A percentile compares a stretch with the other conserved stretches of the same genome.
These are phyloP conservation scores for Acidomyces sp. DNA, from an alignment of 495 filamentous ascomycete genomes.

Conservation along the genomic window DNA sequence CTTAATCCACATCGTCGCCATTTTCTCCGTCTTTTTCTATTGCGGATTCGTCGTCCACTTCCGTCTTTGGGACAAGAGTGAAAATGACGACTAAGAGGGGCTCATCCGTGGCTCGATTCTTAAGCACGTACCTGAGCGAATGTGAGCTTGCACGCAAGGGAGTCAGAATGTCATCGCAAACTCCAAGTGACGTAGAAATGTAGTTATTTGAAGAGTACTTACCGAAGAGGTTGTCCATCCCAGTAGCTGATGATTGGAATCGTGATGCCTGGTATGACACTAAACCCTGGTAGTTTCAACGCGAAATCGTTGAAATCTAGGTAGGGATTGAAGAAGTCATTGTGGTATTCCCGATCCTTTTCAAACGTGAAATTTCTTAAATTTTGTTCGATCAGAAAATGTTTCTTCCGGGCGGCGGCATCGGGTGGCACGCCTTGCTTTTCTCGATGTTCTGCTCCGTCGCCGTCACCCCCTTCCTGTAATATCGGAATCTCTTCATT, in stretches of 20 bases:
- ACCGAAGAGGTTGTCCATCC: conserved; percentile 50
- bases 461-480: conserved; percentile 35
- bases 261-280: conserved; percentile 58
- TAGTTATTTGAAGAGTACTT: conserved; percentile 16
- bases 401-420: conserved; percentile 26
- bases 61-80: conserved; percentile 51
- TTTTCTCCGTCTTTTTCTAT: conserved; percentile 5
- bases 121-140: conserved; percentile 74
- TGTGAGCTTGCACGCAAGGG: conserved; percentile 39
- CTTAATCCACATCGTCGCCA: conserved; percentile 17
- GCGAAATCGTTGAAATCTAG: conserved; percentile 74
- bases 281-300: conserved; percentile 67
- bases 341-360: conserved; percentile 47
- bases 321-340: conserved; percentile 90
- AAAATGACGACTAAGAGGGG: conserved; percentile 71
- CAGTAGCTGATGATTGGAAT: conserved; percentile 72
- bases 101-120: conserved; percentile 53
- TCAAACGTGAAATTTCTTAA: conserved; percentile 45
- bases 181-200: not conserved
- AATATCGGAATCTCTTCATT: conserved; percentile 16
- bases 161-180: conserved; percentile 12
- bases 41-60: conserved; percentile 32
- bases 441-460: conserved; percentile 40
- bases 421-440: conserved; percentile 29
- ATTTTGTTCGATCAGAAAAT: conserved; percentile 32